Percentiles rank a stretch among this genome's conserved stretches.
These are phyloP conservation scores for Chaetomiaceae sp. DNA, from an alignment of 2,329 filamentous ascomycete species.

Conservation along the genomic window DNA sequence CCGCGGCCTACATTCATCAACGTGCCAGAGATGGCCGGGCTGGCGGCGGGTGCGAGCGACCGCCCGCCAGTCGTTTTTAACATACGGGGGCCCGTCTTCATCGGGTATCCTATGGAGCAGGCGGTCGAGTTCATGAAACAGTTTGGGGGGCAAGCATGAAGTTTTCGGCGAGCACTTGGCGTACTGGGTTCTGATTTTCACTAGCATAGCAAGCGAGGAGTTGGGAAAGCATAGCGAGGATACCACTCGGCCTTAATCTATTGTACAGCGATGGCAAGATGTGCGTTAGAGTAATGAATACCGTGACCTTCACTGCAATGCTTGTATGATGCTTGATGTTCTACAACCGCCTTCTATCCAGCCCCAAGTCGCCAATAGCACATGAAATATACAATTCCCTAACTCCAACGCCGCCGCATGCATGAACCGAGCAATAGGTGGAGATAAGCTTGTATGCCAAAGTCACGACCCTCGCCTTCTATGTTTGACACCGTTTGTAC, in stretches of 20 bases:
- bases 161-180: background rate
- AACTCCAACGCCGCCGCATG: slow-evolving; percentile 10
- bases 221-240: slow-evolving; percentile 2
- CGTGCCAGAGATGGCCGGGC: slow-evolving; percentile 24
- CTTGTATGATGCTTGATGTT: background rate
- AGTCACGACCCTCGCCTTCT: background rate
- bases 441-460: no score
- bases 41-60: slow-evolving; percentile 26
- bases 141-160: slow-evolving; percentile 33
- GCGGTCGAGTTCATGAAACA: slow-evolving; percentile 69
- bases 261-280: background rate
- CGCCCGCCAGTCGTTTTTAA: slow-evolving; percentile 73
- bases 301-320: background rate
- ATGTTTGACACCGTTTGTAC: slow-evolving; percentile 7
- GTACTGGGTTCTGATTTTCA: background rate
- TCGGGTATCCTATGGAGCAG: slow-evolving; percentile 81
- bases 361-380: background rate
- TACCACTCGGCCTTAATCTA: background rate
- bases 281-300: background rate
- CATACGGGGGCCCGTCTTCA: slow-evolving; percentile 74
- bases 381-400: background rate
- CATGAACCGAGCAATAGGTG: background rate
- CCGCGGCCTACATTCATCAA: slow-evolving; percentile 48
- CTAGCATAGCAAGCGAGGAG: slow-evolving; percentile 13
- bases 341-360: background rate